Conservation (phyloP, 495 filamentous ascomycete genomes). For the Amorphotheca resinae region DNA sequence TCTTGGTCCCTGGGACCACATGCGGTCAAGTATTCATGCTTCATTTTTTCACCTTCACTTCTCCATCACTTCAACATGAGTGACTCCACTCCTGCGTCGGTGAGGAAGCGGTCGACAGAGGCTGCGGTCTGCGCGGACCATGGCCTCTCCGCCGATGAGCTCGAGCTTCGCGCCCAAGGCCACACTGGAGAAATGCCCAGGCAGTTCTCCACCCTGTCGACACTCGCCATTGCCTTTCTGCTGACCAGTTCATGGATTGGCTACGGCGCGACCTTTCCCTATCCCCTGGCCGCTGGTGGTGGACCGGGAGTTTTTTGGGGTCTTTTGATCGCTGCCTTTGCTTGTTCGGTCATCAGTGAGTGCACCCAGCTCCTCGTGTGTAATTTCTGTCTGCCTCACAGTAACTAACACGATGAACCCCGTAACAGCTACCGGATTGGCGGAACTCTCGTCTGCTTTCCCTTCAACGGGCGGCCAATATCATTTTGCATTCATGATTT, state of each 20-base stretch:
- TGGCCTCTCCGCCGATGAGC: constrained; percentile 9
- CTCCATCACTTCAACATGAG: too few relatives aligned
- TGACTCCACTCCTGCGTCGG: too few relatives aligned
- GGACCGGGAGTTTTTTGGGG: constrained; percentile 1
- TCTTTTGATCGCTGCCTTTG: constrained; percentile 2
- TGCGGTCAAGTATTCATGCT: too few relatives aligned
- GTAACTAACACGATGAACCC: constrained; percentile 22
- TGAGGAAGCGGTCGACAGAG: too few relatives aligned
- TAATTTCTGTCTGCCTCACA: not conserved
- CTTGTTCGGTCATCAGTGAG: not conserved
- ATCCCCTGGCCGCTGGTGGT: not conserved
- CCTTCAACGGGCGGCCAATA: constrained; percentile 22
- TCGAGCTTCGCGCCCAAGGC: constrained; percentile 25
- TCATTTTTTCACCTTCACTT: too few relatives aligned
- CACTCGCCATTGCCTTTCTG: constrained; percentile 25
- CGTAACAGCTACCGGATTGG: constrained; percentile 39
- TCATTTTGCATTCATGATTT: constrained; percentile 32
- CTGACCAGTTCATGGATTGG: constrained; percentile 31
- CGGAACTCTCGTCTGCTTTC: constrained; percentile 44
- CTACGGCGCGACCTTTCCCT: constrained; percentile 5
- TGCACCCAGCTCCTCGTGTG: not conserved
- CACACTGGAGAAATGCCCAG: constrained; percentile 22
- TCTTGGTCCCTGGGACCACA: too few relatives aligned
- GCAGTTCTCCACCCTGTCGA: constrained; percentile 23
- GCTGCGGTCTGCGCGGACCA: not conserved